Evolutionary conservation across 2,329 filamentous ascomycete genomes (phyloP).

Genomic region (Dothideomycetes sp.): DNA sequence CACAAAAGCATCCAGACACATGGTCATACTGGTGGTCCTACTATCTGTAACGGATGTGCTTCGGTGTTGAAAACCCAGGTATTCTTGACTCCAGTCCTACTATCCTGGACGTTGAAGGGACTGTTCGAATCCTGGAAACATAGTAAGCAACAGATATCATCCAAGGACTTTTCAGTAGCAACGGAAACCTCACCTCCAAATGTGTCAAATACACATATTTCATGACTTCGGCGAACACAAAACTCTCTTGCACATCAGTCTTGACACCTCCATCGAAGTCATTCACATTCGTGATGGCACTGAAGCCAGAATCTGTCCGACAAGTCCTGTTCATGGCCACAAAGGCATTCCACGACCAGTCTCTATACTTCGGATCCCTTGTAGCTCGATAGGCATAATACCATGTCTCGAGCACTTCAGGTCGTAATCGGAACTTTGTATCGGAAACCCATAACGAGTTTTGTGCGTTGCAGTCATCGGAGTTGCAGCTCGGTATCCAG

Average conservation of each 20-base stretch:
- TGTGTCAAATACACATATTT: constrained; percentile 23
- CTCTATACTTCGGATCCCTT: constrained; percentile 23
- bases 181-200: constrained; percentile 17
- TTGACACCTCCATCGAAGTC: constrained; percentile 17
- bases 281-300: constrained; percentile 20
- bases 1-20: too few species aligned
- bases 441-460: constrained; percentile 17
- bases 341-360: constrained; percentile 22
- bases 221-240: constrained; percentile 21
- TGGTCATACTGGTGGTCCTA: constrained; percentile 15
- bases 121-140: constrained; percentile 13
- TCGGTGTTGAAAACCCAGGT: constrained; percentile 26
- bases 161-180: background rate
- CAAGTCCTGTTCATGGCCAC: constrained; percentile 18
- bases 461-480: constrained; percentile 13
- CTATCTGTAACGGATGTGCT: constrained; percentile 22
- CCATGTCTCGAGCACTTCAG: constrained; percentile 27
- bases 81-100: constrained; percentile 18
- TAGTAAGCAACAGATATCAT: background rate
- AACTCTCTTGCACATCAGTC: constrained; percentile 18
- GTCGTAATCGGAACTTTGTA: constrained; percentile 17
- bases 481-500: constrained; percentile 20
- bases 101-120: constrained; percentile 18
- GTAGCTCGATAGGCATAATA: constrained; percentile 25
- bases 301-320: constrained; percentile 21